Base-by-base conservation (phyloP, 257 asterid genomes). In the Rehmannia glutinosa region DNA sequence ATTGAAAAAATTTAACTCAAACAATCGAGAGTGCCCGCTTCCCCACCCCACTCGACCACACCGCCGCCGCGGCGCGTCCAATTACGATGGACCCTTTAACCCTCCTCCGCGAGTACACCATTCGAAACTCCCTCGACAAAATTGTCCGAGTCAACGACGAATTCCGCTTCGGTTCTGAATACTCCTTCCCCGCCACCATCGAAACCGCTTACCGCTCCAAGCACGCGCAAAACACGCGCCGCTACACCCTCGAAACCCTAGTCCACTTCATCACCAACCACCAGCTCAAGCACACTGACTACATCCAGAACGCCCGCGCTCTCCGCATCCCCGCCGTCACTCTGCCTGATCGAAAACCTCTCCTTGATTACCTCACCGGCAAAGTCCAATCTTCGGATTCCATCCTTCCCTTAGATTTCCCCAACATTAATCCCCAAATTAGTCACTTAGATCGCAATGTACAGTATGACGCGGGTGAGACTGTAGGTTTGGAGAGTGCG, bases 171-270 rank as follows among this genome's bases (percentile, higher is more conserved):
- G 87, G 87, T 69, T 71, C 85, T 54, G 98, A 91, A 52, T 94
- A 84, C 79, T 54, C 92, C 62, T 94, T 94, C 82, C 96, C 98
- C 32, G 86, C 90, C 64, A 62, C 90, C 30, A 82, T 81, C 49
- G 98, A 94, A 45, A 94, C 97, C 52, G 89, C 93, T 13, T 94
- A 87, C 67, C 89, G 90, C 55, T 85, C 98, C 16, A 91, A 91
- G 73, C 96, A 88, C 72, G 86, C 41, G 17, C 89, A 78, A 25
- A 80, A 78, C 42, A 83, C 84, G 62, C 88, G 85, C 68, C 92
- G 86, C 73, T 94, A 94, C 84, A 88, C 98, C 28, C 90, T 94
- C 67, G 96, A 94, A 84, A 85, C 98, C 90, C 96, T 94, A 57
- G 81, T 88, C 64, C 88, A 91, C 83, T 94, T 84, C 87, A 81